Evolutionary conservation across 1,284 basidiomycete species (phyloP).

Genomic region (Ceratorhiza oryzae-sativae): DNA sequence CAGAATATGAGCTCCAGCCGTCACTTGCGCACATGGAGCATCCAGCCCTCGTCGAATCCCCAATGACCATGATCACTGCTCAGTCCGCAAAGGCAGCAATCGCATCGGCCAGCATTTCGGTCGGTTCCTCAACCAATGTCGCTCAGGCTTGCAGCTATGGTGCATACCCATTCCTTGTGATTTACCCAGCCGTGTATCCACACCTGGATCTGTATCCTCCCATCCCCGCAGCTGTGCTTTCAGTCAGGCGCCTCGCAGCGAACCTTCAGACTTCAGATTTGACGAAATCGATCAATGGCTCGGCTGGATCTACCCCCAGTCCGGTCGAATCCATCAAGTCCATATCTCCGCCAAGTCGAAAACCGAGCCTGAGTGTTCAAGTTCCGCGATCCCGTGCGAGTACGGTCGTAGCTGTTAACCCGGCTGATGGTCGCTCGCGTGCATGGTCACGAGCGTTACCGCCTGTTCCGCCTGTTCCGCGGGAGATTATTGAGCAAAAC

Average conservation of each 20-base stretch:
- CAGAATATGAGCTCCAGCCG: constrained; percentile 16
- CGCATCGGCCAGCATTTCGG: neutral
- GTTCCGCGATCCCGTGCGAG: constrained; percentile 5
- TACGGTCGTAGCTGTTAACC: constrained; percentile 23
- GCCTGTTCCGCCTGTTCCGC: constrained; percentile 28
- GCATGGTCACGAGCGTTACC: constrained; percentile 30
- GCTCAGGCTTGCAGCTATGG: constrained; percentile 23
- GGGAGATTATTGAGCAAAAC: neutral
- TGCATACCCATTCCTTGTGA: constrained; percentile 53
- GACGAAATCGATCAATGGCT: neutral
- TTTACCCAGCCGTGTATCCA: constrained; percentile 54
- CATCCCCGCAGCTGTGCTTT: neutral
- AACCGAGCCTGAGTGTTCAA: constrained; percentile 17
- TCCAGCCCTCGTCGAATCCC: neutral
- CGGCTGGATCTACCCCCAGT: neutral
- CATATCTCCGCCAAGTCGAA: constrained; percentile 3
- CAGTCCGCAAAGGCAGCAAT: neutral
- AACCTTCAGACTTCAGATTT: neutral
- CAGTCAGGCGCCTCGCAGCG: neutral
- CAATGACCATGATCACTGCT: neutral
- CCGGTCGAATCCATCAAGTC: neutral
- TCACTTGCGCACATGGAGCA: neutral
- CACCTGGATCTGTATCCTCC: constrained; percentile 47
- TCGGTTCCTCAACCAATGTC: neutral
- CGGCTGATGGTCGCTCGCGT: constrained; percentile 17